Percentiles rank a stretch among this genome's conserved stretches.
Conservation (phyloP, 495 filamentous ascomycete genomes). For the Trypethelium eluteriae region DNA sequence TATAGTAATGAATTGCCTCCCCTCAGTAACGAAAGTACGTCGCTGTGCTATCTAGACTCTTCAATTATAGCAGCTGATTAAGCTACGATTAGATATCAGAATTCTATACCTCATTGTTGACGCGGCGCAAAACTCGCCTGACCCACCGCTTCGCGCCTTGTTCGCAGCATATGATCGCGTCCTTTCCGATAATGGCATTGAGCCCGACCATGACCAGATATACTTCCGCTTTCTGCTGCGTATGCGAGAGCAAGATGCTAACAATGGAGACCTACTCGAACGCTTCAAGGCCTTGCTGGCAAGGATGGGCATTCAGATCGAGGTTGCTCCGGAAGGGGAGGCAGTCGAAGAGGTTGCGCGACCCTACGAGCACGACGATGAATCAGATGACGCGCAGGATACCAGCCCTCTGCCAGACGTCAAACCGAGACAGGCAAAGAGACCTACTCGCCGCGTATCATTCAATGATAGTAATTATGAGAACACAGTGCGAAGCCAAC, state of each 20-base stretch:
- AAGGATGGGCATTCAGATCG: constrained; percentile 59
- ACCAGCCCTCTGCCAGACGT: constrained; percentile 20
- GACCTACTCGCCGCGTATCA: constrained; percentile 20
- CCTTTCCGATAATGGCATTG: constrained; percentile 56
- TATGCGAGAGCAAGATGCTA: constrained; percentile 51
- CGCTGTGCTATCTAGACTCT: background rate
- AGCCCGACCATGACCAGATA: constrained; percentile 62
- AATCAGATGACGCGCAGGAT: constrained; percentile 30
- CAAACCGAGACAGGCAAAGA: background rate
- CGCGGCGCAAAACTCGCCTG: constrained; percentile 58
- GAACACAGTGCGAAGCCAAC: constrained; percentile 28
- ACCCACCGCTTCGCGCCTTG: constrained; percentile 66
- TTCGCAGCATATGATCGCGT: constrained; percentile 72
- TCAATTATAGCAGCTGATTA: background rate
- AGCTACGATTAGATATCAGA: constrained; percentile 54
- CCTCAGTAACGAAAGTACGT: constrained; percentile 57
- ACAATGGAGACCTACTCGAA: constrained; percentile 46
- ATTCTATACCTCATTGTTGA: constrained; percentile 70
- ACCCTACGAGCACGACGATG: constrained; percentile 28
- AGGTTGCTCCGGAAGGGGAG: constrained; percentile 45
- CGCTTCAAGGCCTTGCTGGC: constrained; percentile 59
- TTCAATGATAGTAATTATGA: constrained; percentile 35
- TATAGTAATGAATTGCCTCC: constrained; percentile 20
- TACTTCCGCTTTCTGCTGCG: constrained; percentile 74
- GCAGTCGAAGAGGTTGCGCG: constrained; percentile 32